phyloP scores from a whole-genome alignment of 1,284 basidiomycete genomes.

The Rhizoctonia solani region DNA sequence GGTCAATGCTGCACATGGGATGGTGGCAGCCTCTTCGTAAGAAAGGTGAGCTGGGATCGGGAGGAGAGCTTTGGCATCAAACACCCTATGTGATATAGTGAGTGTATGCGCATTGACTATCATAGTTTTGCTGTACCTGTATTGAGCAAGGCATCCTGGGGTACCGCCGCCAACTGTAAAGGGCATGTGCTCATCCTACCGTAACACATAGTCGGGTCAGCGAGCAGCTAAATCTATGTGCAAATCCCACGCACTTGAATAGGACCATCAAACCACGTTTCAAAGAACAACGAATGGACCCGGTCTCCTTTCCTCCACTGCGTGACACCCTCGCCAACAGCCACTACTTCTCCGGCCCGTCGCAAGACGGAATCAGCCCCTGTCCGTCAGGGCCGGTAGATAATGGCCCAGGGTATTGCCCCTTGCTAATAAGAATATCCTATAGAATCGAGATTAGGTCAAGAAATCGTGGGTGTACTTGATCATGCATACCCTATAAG shows the following conservation, averaged over 20 bases:
- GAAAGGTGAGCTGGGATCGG: constrained; percentile 3
- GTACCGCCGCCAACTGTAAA: background rate
- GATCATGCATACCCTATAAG: background rate
- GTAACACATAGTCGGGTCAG: background rate
- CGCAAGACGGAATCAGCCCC: constrained; percentile 56
- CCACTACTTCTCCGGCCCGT: constrained; percentile 65
- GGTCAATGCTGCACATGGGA: constrained; percentile 54
- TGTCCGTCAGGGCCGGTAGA: background rate
- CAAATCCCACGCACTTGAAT: constrained; percentile 37
- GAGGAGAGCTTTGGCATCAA: background rate
- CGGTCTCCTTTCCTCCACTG: constrained; percentile 60
- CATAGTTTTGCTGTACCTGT: background rate
- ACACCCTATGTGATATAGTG: constrained; percentile 37
- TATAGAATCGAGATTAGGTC: background rate
- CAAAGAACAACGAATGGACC: constrained; percentile 56
- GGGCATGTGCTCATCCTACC: background rate
- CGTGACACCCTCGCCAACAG: constrained; percentile 58
- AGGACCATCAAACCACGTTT: constrained; percentile 51
- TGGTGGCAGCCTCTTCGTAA: constrained; percentile 43
- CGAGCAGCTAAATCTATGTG: too few species aligned
- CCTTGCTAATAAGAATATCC: constrained; percentile 10
- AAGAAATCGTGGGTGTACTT: background rate
- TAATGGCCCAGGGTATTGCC: background rate
- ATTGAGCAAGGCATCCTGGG: background rate
- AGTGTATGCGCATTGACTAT: background rate